Evolutionary conservation across 371 early-diverging fungal species (phyloP).

Genomic region (Capillidium heterosporum): DNA sequence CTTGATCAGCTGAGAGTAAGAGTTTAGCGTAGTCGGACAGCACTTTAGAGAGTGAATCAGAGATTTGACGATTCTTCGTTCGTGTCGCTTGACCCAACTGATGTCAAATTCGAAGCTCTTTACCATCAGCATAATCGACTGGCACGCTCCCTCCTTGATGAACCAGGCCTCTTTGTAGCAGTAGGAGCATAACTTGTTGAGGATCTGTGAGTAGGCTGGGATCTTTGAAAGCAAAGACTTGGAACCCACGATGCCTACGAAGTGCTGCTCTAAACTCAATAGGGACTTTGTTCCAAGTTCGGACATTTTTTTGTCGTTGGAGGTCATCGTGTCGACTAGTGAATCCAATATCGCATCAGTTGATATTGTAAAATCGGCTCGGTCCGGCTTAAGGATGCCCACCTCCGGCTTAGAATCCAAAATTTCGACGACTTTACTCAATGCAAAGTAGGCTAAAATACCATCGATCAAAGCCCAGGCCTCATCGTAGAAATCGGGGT

Average conservation of each 20-base stretch:
- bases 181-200: conserved; percentile 56
- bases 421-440: conserved; percentile 47
- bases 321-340: conserved; percentile 56
- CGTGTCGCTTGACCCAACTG: conserved; percentile 80
- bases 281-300: conserved; percentile 13
- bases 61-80: conserved; percentile 80
- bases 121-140: conserved; percentile 68
- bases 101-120: conserved; percentile 65
- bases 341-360: conserved; percentile 55
- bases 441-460: conserved; percentile 52
- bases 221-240: neutral
- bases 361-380: conserved; percentile 13
- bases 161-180: conserved; percentile 78
- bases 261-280: neutral
- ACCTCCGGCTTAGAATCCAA: conserved; percentile 29
- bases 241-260: neutral
- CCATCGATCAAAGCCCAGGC: conserved; percentile 45
- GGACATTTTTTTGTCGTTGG: conserved; percentile 38
- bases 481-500: conserved; percentile 38
- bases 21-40: conserved; percentile 56
- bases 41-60: conserved; percentile 88
- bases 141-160: conserved; percentile 72
- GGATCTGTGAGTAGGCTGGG: conserved; percentile 53
- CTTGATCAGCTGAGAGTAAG: conserved; percentile 48
- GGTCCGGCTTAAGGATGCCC: neutral